A percentile compares a stretch with the other conserved stretches of the same genome.
phyloP scores from a whole-genome alignment of 139 green algal genomes.

The Zygnema cylindricum region DNA sequence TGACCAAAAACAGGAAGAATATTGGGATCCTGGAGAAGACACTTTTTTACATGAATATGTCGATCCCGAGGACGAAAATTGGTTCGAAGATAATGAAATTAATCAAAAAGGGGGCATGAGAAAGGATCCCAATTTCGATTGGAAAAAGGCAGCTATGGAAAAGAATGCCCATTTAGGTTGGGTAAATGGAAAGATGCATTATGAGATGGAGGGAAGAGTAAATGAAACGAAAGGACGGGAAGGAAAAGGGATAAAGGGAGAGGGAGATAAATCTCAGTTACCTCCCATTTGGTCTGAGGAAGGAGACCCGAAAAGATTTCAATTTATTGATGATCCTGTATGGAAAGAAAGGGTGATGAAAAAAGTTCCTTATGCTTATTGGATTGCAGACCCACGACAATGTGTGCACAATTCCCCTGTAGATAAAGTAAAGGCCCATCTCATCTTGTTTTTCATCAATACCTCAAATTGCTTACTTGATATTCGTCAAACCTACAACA shows the following conservation, averaged over 20 bases:
- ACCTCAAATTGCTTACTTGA: too few species aligned
- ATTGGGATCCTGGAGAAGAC: constrained; percentile 48
- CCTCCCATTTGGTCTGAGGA: constrained; percentile 13
- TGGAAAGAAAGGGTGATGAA: constrained; percentile 20
- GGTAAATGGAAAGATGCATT: constrained; percentile 29
- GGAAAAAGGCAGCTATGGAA: not conserved
- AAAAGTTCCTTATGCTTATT: constrained; percentile 34
- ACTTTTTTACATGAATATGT: constrained; percentile 18
- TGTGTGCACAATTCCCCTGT: too few species aligned
- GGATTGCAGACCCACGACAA: constrained; percentile 21
- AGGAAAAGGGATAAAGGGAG: not conserved
- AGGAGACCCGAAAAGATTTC: not conserved
- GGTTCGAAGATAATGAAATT: not conserved
- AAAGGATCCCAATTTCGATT: not conserved
- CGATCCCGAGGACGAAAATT: not conserved
- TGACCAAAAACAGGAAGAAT: constrained; percentile 12
- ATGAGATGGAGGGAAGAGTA: not conserved
- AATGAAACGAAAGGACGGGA: not conserved
- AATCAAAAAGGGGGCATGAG: not conserved
- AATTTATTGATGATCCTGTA: constrained; percentile 18
- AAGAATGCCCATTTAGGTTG: constrained; percentile 24
- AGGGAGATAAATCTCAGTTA: not conserved
- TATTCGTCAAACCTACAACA: too few species aligned
- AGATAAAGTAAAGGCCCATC: too few species aligned
- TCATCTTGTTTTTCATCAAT: too few species aligned